Evolutionary conservation across 306 rosid species (phyloP), one percentile per base, ranked within the genome.

Genomic region (Fagus sylvatica): DNA sequence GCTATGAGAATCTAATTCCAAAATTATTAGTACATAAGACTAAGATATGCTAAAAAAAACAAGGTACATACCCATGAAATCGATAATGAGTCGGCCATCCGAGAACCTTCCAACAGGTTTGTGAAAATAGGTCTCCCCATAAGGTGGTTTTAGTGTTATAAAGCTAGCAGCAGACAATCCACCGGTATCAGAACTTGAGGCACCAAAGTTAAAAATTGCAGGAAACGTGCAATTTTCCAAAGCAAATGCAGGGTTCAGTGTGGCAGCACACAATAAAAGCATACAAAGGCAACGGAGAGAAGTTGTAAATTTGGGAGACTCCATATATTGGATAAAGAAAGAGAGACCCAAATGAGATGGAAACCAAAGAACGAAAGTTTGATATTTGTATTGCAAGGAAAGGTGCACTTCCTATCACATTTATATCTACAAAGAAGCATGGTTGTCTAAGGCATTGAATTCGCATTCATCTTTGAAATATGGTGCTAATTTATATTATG

Each of bases 141-240:
- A 75, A 13, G 93, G 93, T 1, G 82, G 62, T 17, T 78, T 0
- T 3, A 4, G 12, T 19, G 53, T 7, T 13, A 0, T 1, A 60
- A 89, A 32, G 55, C 82, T n/a, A n/a, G n/a, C n/a, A 32, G 88
- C 84, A 13, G 87, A 75, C 39, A 66, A 40, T 53, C 86, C 89
- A 39, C 91, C 91, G 0, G 91, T 86, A 6, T 90, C 95, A 0
- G 89, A 83, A 41, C 85, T 87, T 3, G 89, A 88, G 79, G 74
- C 89, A 10, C 91, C 93, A 13, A 88, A 88, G 75, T 85, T 85
- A 42, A 88, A 85, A 48, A 87, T 80, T 34, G 96, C 91, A 1
- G 90, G 87, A 78, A 87, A 87, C 13, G 32, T 19, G 34, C 85
- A 88, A 11, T 33, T 80, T 34, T 75, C 30, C 28, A 36, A 37